A percentile compares a stretch with the other conserved stretches of the same genome.
These are phyloP conservation scores for Pseudoturritis turrita DNA, from an alignment of 345 rosid genomes.

Conservation along the genomic window DNA sequence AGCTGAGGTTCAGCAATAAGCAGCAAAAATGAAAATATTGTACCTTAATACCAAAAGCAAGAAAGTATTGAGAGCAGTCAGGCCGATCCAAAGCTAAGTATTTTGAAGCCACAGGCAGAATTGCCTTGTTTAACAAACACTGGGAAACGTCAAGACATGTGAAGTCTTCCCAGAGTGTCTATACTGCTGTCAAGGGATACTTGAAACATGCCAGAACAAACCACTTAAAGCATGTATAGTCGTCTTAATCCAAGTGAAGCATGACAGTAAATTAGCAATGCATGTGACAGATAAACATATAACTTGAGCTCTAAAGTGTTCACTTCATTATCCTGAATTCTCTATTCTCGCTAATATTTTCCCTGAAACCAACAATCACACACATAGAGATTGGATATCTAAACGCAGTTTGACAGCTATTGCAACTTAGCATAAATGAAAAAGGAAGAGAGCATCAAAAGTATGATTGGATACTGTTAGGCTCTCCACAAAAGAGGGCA, in stretches of 20 bases:
- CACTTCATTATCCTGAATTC: background rate
- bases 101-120: conserved; percentile 56
- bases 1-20: background rate
- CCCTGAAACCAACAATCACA: background rate
- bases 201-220: background rate
- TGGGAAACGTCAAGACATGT: conserved; percentile 88
- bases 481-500: conserved; percentile 44
- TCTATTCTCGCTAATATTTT: background rate
- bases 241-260: background rate
- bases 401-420: background rate
- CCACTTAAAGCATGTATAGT: background rate
- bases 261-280: background rate
- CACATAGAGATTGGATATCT: background rate
- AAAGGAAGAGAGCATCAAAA: background rate
- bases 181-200: conserved; percentile 45
- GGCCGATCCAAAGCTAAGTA: conserved; percentile 44
- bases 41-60: conserved; percentile 69
- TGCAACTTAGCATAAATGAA: background rate
- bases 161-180: conserved; percentile 77
- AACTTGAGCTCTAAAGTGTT: background rate
- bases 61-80: conserved; percentile 40
- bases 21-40: background rate
- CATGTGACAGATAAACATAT: background rate
- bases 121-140: conserved; percentile 68
- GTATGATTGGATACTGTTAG: conserved; percentile 57